A percentile compares a stretch with the other conserved stretches of the same genome.
Conservation (phyloP, 495 filamentous ascomycete genomes). For the Ascobolus immersus region DNA sequence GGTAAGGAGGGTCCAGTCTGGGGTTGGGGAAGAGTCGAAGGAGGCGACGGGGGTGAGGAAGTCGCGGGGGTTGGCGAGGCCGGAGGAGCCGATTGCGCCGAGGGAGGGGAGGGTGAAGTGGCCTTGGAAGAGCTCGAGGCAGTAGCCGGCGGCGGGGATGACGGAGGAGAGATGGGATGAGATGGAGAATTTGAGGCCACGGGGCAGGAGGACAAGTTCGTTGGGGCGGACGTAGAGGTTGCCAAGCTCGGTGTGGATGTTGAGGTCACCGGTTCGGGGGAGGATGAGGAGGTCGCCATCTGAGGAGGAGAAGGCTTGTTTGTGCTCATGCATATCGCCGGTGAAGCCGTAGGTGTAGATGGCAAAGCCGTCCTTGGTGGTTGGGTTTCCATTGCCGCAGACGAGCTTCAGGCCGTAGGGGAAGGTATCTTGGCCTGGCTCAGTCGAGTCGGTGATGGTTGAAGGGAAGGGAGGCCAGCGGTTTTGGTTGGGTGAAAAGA, state of each 20-base stretch:
- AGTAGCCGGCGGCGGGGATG: slow-evolving; percentile 38
- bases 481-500: slow-evolving; percentile 64
- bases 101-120: slow-evolving; percentile 71
- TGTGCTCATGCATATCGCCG: slow-evolving; percentile 42
- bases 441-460: slow-evolving; percentile 21
- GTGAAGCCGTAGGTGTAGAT: slow-evolving; percentile 65
- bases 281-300: slow-evolving; percentile 80
- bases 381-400: slow-evolving; percentile 61
- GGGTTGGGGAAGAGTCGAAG: slow-evolving; percentile 24
- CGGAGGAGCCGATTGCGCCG: slow-evolving; percentile 68
- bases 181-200: slow-evolving; percentile 58
- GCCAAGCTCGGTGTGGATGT: slow-evolving; percentile 63
- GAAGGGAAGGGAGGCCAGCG: slow-evolving; percentile 79
- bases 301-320: slow-evolving; percentile 62
- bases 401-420: slow-evolving; percentile 51
- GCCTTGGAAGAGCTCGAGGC: slow-evolving; percentile 63
- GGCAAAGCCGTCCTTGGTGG: slow-evolving; percentile 53
- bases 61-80: slow-evolving; percentile 67
- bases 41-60: slow-evolving; percentile 62
- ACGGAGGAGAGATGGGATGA: slow-evolving; percentile 24
- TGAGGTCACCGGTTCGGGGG: slow-evolving; percentile 54
- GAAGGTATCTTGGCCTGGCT: slow-evolving; percentile 40
- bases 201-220: slow-evolving; percentile 71
- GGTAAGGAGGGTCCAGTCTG: slow-evolving; percentile 39
- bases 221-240: slow-evolving; percentile 60